Evolutionary conservation across 2,329 filamentous ascomycete species (phyloP), one percentile per base, ranked within the genome.

Genomic region (Colletotrichum lupini): DNA sequence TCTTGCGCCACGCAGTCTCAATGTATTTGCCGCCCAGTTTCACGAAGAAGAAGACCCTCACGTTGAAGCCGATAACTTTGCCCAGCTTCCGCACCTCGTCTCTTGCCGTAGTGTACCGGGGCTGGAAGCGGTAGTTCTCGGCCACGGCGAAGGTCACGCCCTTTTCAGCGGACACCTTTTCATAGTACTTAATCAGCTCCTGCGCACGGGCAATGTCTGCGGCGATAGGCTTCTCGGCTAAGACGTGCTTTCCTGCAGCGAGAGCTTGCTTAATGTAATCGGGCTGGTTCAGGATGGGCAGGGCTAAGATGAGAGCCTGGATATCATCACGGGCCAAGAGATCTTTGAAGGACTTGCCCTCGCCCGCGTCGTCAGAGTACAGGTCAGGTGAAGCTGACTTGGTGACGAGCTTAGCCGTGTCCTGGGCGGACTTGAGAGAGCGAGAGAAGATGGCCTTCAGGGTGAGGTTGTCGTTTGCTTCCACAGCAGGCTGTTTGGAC

Each of bases 41-140:
- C 0, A 92, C 84, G 73, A 85, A 81, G 2, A 78, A 79, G 73
- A 85, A 83, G 68, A 87, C 79, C 46, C 85, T 82, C 5, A 87
- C 80, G 19, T 84, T 82, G 66, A 84, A 84, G 67, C 76, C 24
- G 76, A 67, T 74, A 42, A 75, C 79, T 73, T 85, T 85, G 12
- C 90, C 90, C 1, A 92, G 82, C 60, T 85, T 82, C 73, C 86
- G 80, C 9, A 90, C 81, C 37, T 74, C 72, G 22, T 74, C 63
- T 16, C 63, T 61, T 0, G 86, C 92, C 76, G 87, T 88, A 14
- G 81, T 71, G 78, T 90, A 91, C 12, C 85, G 84, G 35, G 88
- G 84, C 68, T 89, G 81, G 82, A 91, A 95, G 63, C 93, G 88
- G 79, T 90, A 93, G 82, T 95, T 95, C 81, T 95, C 94, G 0